phyloP scores from a whole-genome alignment of 2,329 filamentous ascomycete species.

The Aschersonia sp. region DNA sequence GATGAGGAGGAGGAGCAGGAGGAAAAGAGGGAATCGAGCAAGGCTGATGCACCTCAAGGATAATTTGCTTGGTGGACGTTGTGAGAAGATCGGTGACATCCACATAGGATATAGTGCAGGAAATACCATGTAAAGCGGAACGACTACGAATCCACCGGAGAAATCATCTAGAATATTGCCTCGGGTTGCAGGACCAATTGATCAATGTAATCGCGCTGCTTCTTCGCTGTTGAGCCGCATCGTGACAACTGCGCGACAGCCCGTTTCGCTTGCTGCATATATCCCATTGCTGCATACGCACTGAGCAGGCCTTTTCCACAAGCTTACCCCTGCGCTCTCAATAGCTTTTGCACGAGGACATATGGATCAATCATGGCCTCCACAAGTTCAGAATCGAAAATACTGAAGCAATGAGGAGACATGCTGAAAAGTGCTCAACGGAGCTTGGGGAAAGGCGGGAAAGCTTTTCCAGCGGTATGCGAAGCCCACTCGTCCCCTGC shows the following conservation, averaged over 20 bases:
- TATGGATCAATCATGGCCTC: not conserved
- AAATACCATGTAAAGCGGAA: not conserved
- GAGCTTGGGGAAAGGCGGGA: slow-evolving; percentile 15
- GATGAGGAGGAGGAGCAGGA: slow-evolving; percentile 45
- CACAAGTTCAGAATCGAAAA: not conserved
- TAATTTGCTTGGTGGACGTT: not conserved
- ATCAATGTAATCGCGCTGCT: too few species aligned
- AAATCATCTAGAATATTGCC: too few species aligned
- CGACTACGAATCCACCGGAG: not conserved
- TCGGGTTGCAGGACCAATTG: too few species aligned
- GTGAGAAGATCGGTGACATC: not conserved
- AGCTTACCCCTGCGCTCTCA: too few species aligned
- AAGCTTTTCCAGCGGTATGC: slow-evolving; percentile 8
- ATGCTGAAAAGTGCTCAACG: slow-evolving; percentile 20
- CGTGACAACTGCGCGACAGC: too few species aligned
- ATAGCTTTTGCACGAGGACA: too few species aligned
- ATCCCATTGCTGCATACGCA: not conserved
- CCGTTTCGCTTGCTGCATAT: not conserved
- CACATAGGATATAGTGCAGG: not conserved
- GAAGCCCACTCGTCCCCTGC: not conserved
- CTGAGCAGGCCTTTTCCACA: not conserved
- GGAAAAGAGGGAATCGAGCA: slow-evolving; percentile 20
- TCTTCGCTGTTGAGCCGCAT: too few species aligned
- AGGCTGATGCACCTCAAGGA: not conserved
- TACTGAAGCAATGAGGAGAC: slow-evolving; percentile 17